Percentiles rank a stretch among this genome's conserved stretches.
phyloP scores from a whole-genome alignment of 2,329 filamentous ascomycete species.

The Pseudocercospora eumusae region DNA sequence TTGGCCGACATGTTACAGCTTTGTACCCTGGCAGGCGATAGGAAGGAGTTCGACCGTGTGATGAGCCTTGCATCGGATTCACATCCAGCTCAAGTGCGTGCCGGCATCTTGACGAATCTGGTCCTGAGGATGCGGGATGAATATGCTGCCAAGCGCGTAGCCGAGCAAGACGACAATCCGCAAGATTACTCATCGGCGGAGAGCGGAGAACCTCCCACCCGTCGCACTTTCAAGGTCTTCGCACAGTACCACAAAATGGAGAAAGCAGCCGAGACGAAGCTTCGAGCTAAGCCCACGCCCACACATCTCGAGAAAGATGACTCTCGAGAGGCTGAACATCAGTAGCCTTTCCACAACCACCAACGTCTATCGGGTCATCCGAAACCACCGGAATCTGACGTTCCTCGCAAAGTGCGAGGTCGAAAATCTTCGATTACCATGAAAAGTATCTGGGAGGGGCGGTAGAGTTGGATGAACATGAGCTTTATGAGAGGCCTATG shows the following conservation, averaged over 20 bases:
- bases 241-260: background rate
- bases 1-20: constrained; percentile 33
- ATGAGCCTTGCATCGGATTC: constrained; percentile 20
- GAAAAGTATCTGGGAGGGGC: background rate
- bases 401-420: background rate
- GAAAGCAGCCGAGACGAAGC: background rate
- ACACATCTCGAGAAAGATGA: background rate
- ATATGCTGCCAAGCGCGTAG: background rate
- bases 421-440: background rate
- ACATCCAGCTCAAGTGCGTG: background rate
- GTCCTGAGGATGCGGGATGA: background rate
- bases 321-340: background rate
- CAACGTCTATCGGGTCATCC: background rate
- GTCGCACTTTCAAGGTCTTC: background rate
- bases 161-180: background rate
- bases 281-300: background rate
- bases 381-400: background rate
- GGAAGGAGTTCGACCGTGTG: constrained; percentile 22
- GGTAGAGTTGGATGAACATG: background rate
- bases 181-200: background rate
- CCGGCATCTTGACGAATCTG: background rate
- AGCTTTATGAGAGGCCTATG: constrained; percentile 6
- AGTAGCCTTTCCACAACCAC: background rate
- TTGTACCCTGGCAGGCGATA: constrained; percentile 26
- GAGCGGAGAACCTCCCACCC: background rate